A percentile compares a stretch with the other conserved stretches of the same genome.
Evolutionary conservation across 164 flowering plant genomes (phyloP).

Genomic region (Stephania japonica): DNA sequence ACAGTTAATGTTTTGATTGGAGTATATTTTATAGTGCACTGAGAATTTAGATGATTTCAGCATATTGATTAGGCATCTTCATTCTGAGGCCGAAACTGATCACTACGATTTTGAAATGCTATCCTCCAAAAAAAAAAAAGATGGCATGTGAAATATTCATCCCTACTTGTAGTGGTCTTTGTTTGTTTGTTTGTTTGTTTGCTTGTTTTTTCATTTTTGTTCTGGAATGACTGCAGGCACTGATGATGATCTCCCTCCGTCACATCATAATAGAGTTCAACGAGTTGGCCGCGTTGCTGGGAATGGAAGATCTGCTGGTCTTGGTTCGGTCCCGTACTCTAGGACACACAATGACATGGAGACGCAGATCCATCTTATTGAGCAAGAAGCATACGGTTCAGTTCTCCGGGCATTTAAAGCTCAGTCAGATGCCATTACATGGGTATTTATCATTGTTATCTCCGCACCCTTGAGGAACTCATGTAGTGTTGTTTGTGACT

Average conservation of each 20-base stretch:
- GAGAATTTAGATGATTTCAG: background rate
- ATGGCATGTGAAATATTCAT: no score
- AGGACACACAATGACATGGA: conserved; percentile 63
- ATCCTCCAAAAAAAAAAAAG: no score
- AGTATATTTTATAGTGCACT: no score
- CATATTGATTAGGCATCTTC: background rate
- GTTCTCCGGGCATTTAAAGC: conserved; percentile 94
- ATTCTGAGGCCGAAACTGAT: background rate
- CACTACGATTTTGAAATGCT: background rate
- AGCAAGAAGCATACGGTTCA: conserved; percentile 83
- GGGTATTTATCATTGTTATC: conserved; percentile 45
- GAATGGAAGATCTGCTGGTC: conserved; percentile 60
- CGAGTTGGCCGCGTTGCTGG: conserved; percentile 60
- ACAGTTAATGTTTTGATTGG: no score
- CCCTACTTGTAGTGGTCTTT: no score
- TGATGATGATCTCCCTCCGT: conserved; percentile 86
- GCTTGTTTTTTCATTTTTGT: background rate
- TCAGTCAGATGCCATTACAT: conserved; percentile 90
- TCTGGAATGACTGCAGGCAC: conserved; percentile 31
- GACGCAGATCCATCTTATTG: conserved; percentile 69
- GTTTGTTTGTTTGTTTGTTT: background rate
- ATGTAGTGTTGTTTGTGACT: conserved; percentile 9
- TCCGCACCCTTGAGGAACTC: conserved; percentile 4
- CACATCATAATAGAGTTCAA: conserved; percentile 65
- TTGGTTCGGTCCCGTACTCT: conserved; percentile 35